Conservation (phyloP, 2,329 filamentous ascomycete species). For the Nigrospora osmanthi region DNA sequence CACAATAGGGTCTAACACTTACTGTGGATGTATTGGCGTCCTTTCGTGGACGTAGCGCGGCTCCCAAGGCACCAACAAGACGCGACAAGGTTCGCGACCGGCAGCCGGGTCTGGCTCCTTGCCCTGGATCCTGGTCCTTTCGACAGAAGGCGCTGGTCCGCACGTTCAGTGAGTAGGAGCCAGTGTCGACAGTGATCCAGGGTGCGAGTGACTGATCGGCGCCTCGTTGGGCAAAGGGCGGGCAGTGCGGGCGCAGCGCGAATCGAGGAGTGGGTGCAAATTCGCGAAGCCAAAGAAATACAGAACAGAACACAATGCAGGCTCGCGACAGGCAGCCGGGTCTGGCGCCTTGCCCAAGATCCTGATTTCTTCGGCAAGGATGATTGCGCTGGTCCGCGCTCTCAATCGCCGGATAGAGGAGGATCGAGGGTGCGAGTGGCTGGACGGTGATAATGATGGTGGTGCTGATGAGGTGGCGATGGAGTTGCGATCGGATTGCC, state of each 20-base stretch:
- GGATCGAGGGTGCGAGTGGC: constrained; percentile 6
- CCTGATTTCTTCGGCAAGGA: constrained; percentile 4
- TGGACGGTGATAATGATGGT: no score
- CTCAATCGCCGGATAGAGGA: constrained; percentile 2
- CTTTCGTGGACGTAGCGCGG: no score
- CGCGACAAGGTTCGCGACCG: constrained; percentile 5
- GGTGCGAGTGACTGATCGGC: no score
- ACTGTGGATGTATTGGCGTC: no score
- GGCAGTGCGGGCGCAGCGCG: no score
- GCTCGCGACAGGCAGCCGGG: constrained; percentile 3
- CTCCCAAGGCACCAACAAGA: constrained; percentile 3
- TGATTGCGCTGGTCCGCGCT: neutral
- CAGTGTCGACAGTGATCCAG: no score
- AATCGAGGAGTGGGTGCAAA: no score
- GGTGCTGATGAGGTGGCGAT: no score
- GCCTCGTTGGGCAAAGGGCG: no score
- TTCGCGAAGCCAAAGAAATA: no score
- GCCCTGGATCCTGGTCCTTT: constrained; percentile 6
- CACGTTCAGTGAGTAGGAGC: neutral
- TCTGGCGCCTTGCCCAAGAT: constrained; percentile 6
- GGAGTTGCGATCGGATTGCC: no score
- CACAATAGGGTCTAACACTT: neutral
- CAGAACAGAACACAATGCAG: constrained; percentile 3
- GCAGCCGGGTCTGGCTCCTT: constrained; percentile 3
- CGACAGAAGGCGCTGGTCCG: constrained; percentile 3